Conservation (phyloP, 1,139 yeast species). For the Hyphopichia burtonii region DNA sequence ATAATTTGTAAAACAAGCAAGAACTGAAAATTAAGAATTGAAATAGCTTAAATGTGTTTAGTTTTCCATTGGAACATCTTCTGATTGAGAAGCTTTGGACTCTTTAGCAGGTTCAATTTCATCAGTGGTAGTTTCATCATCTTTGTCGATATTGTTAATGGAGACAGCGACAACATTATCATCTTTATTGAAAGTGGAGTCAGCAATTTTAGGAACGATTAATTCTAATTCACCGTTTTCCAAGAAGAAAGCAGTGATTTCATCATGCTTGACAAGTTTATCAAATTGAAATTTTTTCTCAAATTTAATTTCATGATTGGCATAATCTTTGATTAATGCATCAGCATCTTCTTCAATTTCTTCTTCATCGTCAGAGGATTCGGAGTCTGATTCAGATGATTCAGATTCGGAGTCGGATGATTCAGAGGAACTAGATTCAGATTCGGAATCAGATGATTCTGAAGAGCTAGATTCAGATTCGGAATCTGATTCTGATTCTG, state of each 20-base stretch:
- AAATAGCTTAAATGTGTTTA: neutral
- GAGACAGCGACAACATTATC: constrained; percentile 11
- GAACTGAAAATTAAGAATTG: neutral
- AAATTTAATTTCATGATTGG: constrained; percentile 41
- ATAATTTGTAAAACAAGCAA: neutral
- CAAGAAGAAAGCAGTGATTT: constrained; percentile 40
- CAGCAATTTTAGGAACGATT: constrained; percentile 37
- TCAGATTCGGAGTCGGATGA: constrained; percentile 13
- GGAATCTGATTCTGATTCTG: constrained; percentile 12
- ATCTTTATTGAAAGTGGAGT: constrained; percentile 11
- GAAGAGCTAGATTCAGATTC: constrained; percentile 9
- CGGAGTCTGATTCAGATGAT: constrained; percentile 15
- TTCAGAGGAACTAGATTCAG: constrained; percentile 12
- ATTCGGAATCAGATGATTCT: constrained; percentile 14
- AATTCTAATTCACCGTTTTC: constrained; percentile 44
- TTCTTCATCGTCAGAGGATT: constrained; percentile 20
- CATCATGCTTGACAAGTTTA: constrained; percentile 37
- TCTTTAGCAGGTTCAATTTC: constrained; percentile 8
- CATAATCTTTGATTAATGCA: constrained; percentile 37
- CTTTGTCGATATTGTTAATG: constrained; percentile 6
- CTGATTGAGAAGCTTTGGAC: constrained; percentile 6
- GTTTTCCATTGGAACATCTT: constrained; percentile 6
- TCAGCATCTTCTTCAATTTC: constrained; percentile 45
- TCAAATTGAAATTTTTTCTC: constrained; percentile 49
- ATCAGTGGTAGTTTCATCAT: constrained; percentile 5